Percentiles rank a stretch among this genome's conserved stretches.
Conservation (phyloP, 495 filamentous ascomycete genomes). For the Amniculicola lignicola region DNA sequence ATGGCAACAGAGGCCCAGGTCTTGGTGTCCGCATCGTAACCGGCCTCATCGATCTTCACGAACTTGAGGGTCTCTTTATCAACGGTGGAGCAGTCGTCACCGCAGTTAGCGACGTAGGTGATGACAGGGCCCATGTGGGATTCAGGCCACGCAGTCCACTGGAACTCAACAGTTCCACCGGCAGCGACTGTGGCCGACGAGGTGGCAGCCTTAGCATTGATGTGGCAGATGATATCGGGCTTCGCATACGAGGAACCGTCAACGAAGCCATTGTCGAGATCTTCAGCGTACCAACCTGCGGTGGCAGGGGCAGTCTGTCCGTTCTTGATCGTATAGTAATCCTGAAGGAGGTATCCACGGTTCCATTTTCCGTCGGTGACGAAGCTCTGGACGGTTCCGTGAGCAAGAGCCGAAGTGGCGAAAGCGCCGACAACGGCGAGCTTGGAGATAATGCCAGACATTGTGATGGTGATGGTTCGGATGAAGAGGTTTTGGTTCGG, state of each 20-base stretch:
- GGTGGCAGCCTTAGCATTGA: slow-evolving; percentile 7
- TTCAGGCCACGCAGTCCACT: slow-evolving; percentile 29
- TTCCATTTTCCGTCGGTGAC: slow-evolving; percentile 13
- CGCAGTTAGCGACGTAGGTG: slow-evolving; percentile 27
- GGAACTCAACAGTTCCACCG: slow-evolving; percentile 23
- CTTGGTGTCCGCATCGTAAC: slow-evolving; percentile 5
- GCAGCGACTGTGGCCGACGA: slow-evolving; percentile 8
- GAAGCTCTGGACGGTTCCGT: slow-evolving; percentile 19
- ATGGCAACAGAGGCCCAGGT: slow-evolving; percentile 28
- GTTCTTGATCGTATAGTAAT: slow-evolving; percentile 21
- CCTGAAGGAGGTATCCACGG: slow-evolving; percentile 15
- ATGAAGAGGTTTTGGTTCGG: not conserved
- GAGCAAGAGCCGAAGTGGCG: slow-evolving; percentile 15
- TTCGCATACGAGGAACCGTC: slow-evolving; percentile 1
- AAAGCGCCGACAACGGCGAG: slow-evolving; percentile 9
- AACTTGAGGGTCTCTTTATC: slow-evolving; percentile 24
- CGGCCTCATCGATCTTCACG: slow-evolving; percentile 29
- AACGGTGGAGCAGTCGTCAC: slow-evolving; percentile 10
- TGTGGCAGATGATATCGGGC: slow-evolving; percentile 32
- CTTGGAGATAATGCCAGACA: slow-evolving; percentile 8
- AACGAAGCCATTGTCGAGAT: slow-evolving; percentile 31
- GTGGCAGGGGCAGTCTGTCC: slow-evolving; percentile 5
- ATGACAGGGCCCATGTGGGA: slow-evolving; percentile 31
- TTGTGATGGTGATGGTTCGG: not conserved
- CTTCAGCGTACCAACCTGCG: slow-evolving; percentile 25